These are phyloP conservation scores for Ceratopteris richardii DNA, from an alignment of 75 land plant genomes.

Conservation along the genomic window DNA sequence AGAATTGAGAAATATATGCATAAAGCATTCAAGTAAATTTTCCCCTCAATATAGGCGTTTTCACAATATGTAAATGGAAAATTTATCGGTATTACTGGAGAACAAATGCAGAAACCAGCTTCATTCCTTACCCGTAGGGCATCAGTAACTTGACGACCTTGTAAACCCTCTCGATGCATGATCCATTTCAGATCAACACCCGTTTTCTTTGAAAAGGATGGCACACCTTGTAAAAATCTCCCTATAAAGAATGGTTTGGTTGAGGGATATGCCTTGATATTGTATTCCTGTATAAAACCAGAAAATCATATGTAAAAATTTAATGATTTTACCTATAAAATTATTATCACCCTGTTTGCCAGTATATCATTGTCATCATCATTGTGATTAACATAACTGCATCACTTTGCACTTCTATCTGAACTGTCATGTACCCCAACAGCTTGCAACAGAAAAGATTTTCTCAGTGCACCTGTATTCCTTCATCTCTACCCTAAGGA, in stretches of 20 bases:
- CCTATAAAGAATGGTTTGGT: slow-evolving; percentile 73
- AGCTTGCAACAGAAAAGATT: no score
- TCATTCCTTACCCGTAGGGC: slow-evolving; percentile 63
- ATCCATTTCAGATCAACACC: slow-evolving; percentile 71
- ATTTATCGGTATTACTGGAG: no score
- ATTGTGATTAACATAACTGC: no score
- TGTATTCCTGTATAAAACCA: slow-evolving; percentile 60
- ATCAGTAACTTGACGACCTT: slow-evolving; percentile 86
- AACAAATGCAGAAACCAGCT: neutral
- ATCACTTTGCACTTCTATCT: neutral
- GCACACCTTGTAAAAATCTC: slow-evolving; percentile 75
- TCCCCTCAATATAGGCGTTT: no score
- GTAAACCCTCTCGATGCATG: slow-evolving; percentile 80
- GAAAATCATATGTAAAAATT: neutral
- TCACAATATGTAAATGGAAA: no score
- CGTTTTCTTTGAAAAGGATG: slow-evolving; percentile 81
- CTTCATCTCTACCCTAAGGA: no score
- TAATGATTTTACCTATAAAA: neutral
- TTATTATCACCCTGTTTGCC: neutral
- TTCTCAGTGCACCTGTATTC: no score
- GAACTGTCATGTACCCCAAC: neutral
- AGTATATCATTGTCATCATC: no score
- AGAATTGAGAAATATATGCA: neutral
- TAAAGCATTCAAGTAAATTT: neutral
- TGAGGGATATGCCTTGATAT: slow-evolving; percentile 48